Evolutionary conservation across 2,329 filamentous ascomycete genomes (phyloP), one percentile per base, ranked within the genome.

Genomic region (Cytospora chrysosperma): DNA sequence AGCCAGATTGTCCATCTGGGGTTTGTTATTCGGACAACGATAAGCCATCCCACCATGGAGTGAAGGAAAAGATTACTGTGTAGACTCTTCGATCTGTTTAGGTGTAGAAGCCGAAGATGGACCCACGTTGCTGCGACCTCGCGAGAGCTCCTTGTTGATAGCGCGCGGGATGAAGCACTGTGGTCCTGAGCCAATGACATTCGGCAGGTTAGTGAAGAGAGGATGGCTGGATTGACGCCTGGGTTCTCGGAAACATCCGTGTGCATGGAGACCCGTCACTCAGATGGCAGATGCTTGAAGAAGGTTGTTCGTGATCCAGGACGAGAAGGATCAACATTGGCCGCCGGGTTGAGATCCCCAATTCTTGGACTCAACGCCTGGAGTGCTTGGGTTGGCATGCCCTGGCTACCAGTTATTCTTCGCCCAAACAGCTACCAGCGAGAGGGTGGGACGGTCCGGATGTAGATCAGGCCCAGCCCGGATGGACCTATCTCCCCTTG

Each of bases 51-150:
- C 34, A 19, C 51, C 3, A 43, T 61, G 58, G 19, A 61, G 32
- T 49, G 19, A 32, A 28, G 30, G 28, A 32, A 54, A 47, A 19
- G 50, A 30, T 49, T n/a, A n/a, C n/a, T n/a, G n/a, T n/a, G n/a
- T 28, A 32, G 58, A 61, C 40, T 28, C 32, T 49, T 32, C 40
- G 34, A 28, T 26, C 58, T 30, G 28, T 61, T 51, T 55, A 49
- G 28, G 51, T 49, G n/a, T 34, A 15, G 51, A 15, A 54, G 37
- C 51, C 43, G 58, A 34, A 43, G 40, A 27, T 54, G 58, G 58
- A 61, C 34, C 58, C 51, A 34, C 54, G 34, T 55, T 61, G 27
- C 58, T 47, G 50, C 58, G 26, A 24, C 8, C 37, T 61, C 50
- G 51, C 40, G 8, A 43, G 19, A 43, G 8, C 30, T 43, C n/a